Evolutionary conservation across 768 basidiomycete species (phyloP).

Genomic region (Suillus weaverae): DNA sequence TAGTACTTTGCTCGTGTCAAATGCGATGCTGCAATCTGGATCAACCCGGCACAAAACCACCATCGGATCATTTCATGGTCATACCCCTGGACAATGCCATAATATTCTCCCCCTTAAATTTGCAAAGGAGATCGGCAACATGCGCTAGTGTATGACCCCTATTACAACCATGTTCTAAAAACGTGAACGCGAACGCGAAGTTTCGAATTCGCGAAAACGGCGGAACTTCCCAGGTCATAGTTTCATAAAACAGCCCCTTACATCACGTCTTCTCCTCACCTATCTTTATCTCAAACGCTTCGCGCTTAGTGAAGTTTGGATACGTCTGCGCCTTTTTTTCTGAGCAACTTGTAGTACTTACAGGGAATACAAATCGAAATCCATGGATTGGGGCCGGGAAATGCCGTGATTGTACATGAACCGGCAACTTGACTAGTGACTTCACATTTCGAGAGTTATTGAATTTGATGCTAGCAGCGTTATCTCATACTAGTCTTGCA

Average conservation of each 20-base stretch:
- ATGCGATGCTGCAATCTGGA: background rate
- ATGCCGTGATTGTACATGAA: background rate
- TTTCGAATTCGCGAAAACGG: background rate
- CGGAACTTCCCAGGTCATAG: background rate
- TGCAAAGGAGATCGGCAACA: background rate
- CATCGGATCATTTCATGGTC: background rate
- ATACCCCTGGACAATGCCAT: background rate
- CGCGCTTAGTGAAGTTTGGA: background rate
- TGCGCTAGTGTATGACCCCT: background rate
- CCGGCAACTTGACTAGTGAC: background rate
- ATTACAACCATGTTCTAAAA: background rate
- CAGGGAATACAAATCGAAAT: background rate
- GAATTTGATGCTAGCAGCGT: conserved; percentile 39
- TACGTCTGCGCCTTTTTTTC: background rate
- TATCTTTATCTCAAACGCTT: background rate
- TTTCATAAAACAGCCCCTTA: background rate
- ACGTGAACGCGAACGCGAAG: background rate
- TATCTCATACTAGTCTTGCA: conserved; percentile 59
- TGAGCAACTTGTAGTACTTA: background rate
- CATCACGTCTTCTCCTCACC: background rate
- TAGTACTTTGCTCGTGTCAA: background rate
- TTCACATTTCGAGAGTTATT: background rate
- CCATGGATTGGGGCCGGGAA: background rate
- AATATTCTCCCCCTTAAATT: background rate
- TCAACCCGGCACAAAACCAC: background rate